Evolutionary conservation across 148 eudicot genomes (phyloP), one percentile per base, ranked within the genome.

Genomic region (Amaranthus palmeri): DNA sequence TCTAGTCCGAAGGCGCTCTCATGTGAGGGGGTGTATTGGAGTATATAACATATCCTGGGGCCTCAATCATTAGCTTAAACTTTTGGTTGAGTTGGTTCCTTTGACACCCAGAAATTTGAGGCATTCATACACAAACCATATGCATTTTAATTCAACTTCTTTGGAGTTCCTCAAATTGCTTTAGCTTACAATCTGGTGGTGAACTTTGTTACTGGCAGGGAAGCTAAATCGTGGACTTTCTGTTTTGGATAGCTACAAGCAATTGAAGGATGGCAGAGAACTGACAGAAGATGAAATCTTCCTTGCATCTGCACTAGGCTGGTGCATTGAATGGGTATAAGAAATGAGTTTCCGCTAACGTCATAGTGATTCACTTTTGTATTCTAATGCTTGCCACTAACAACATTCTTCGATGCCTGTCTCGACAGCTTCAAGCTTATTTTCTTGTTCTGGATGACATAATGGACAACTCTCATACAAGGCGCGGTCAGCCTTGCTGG

Each of bases 321-420:
- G 98, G 97, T 93, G 96, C 74, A 84, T 93, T 79, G 98, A 93
- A 85, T 93, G 98, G 98, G 98, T 93, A 88, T 51, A 18, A 64
- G n/a, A 59, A 11, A 7, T 7, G 45, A 17, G n/a, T 6, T 4
- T 52, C 7, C 6, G 36, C 15, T 61, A 11, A 4, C 6, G 58
- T 49, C 18, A 5, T 65, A 54, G 45, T 54, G 44, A 36, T 25
- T 46, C 46, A 10, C 41, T 46, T 60, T 18, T 50, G 57, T 41
- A 44, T 65, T 11, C 45, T 15, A 41, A 61, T 36, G n/a, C 40
- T 8, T 45, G 2, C 25, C 3, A 47, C 47, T 10, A 50, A 59
- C 62, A 25, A 25, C 10, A 59, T 7, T 25, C 3, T 65, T 53
- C 57, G 42, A 71, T 6, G 54, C n/a, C 17, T 17, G 52, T 59